Evolutionary conservation across 1,284 basidiomycete genomes (phyloP).

Genomic region (Trametes hirsuta): DNA sequence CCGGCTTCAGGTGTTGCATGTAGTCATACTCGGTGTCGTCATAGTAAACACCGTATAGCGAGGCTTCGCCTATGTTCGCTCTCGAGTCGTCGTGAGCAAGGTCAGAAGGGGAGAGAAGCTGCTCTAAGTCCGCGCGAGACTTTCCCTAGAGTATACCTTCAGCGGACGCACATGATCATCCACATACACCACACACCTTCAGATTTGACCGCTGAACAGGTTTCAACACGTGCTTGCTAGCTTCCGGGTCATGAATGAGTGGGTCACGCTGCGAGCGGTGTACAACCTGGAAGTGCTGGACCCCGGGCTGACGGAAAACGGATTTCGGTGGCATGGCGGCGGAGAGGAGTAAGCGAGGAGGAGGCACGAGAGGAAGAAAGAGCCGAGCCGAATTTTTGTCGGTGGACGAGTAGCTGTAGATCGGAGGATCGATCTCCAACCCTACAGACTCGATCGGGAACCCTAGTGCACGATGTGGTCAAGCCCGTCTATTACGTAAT

Average conservation of each 20-base stretch:
- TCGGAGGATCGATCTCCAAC: constrained; percentile 26
- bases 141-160: constrained; percentile 59
- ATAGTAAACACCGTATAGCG: constrained; percentile 90
- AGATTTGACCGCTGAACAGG: constrained; percentile 74
- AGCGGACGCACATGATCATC: not conserved
- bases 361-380: not conserved
- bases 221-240: constrained; percentile 88
- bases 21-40: constrained; percentile 99
- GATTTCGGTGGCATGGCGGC: constrained; percentile 71
- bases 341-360: not conserved
- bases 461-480: constrained; percentile 16
- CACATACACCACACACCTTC: constrained; percentile 49
- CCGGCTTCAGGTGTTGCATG: constrained; percentile 91
- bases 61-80: constrained; percentile 81
- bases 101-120: constrained; percentile 60
- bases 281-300: constrained; percentile 95
- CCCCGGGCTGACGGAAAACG: constrained; percentile 86
- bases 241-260: constrained; percentile 92
- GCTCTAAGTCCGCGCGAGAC: constrained; percentile 75
- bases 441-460: constrained; percentile 19
- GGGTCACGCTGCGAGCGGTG: constrained; percentile 97
- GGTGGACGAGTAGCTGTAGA: constrained; percentile 16
- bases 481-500: constrained; percentile 26
- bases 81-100: constrained; percentile 48
- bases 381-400: constrained; percentile 5